Percentiles rank a stretch among this genome's conserved stretches.
Evolutionary conservation across 331 rosid species (phyloP).

Genomic region (Cucumis variabilis): DNA sequence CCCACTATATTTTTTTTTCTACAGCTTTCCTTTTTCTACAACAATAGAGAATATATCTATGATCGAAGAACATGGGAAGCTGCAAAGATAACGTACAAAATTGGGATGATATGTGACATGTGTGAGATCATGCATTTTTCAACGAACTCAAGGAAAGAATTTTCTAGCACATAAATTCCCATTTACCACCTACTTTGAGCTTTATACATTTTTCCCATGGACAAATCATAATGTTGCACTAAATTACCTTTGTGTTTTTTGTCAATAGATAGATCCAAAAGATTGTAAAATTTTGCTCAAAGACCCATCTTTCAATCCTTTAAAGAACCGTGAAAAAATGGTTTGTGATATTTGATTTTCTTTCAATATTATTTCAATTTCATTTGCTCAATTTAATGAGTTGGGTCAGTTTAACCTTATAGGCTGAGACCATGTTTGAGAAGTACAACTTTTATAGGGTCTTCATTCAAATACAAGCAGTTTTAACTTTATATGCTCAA

Average conservation of each 20-base stretch:
- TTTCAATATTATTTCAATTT: neutral
- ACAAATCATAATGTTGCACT: neutral
- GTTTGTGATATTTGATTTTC: constrained; percentile 41
- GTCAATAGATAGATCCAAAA: constrained; percentile 78
- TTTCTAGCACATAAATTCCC: constrained; percentile 23
- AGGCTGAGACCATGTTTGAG: constrained; percentile 98
- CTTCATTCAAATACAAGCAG: constrained; percentile 97
- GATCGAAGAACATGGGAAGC: too few relatives aligned
- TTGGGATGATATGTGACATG: constrained; percentile 98
- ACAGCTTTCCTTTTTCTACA: too few relatives aligned
- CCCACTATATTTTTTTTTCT: too few relatives aligned
- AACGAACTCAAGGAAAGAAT: constrained; percentile 74
- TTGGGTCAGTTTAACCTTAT: constrained; percentile 40
- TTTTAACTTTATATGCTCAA: constrained; percentile 97
- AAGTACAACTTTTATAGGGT: constrained; percentile 95
- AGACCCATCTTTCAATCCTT: constrained; percentile 97
- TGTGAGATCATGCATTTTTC: constrained; percentile 97
- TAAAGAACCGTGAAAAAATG: constrained; percentile 96
- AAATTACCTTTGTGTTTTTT: constrained; percentile 5
- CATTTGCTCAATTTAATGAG: neutral
- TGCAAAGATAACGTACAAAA: constrained; percentile 79
- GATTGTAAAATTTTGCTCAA: constrained; percentile 92
- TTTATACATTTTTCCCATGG: neutral
- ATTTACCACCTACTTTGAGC: too few relatives aligned
- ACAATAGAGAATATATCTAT: too few relatives aligned